phyloP scores from a whole-genome alignment of 2,329 filamentous ascomycete genomes.

The Aspergillus sp. region DNA sequence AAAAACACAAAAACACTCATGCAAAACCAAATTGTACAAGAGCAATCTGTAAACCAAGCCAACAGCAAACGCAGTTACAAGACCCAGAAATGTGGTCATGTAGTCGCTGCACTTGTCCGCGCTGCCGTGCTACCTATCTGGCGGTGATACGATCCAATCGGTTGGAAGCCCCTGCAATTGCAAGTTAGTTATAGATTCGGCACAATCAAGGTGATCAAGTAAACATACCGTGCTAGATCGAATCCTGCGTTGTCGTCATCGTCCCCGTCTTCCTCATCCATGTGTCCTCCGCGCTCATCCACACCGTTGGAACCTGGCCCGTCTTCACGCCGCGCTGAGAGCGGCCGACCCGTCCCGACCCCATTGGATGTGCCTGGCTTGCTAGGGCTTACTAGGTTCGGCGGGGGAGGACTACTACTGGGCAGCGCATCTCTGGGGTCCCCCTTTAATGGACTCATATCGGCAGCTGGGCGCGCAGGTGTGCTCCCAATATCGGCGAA shows the following conservation, averaged over 20 bases:
- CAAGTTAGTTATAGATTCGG: neutral
- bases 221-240: slow-evolving; percentile 47
- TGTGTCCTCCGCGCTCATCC: slow-evolving; percentile 10
- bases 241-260: slow-evolving; percentile 46
- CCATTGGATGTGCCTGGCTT: slow-evolving; percentile 40
- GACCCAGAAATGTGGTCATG: neutral
- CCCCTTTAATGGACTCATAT: slow-evolving; percentile 50
- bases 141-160: slow-evolving; percentile 48
- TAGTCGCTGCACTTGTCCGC: slow-evolving; percentile 34
- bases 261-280: slow-evolving; percentile 34
- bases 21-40: neutral
- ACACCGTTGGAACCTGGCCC: slow-evolving; percentile 15
- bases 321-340: slow-evolving; percentile 35
- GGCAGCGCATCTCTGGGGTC: slow-evolving; percentile 39
- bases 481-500: slow-evolving; percentile 49
- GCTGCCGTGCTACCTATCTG: slow-evolving; percentile 42
- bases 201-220: neutral
- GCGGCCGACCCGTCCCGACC: slow-evolving; percentile 27
- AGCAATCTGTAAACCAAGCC: neutral
- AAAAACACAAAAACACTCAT: neutral
- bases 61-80: neutral
- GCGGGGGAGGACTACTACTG: slow-evolving; percentile 50
- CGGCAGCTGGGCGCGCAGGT: slow-evolving; percentile 42
- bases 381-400: slow-evolving; percentile 46
- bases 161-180: slow-evolving; percentile 45